These are phyloP conservation scores for Platanus orientalis DNA, from an alignment of 164 flowering plant genomes.

Conservation along the genomic window DNA sequence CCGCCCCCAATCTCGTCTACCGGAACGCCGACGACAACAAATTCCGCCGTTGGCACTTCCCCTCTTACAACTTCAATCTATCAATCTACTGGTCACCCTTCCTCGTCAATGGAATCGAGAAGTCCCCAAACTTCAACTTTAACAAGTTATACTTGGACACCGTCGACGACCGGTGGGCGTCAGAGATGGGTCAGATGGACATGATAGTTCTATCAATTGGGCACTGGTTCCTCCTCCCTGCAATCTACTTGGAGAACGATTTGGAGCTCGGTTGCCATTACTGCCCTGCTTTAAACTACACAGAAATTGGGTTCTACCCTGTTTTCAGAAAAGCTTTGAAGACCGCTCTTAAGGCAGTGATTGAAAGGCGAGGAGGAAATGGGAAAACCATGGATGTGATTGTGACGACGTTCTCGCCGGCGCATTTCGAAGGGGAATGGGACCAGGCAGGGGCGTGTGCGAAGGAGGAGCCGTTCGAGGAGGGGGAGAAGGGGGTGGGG, in stretches of 20 bases:
- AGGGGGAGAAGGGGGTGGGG: conserved; percentile 49
- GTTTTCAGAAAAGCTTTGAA: conserved; percentile 60
- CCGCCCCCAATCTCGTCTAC: conserved; percentile 56
- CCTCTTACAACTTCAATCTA: conserved; percentile 51
- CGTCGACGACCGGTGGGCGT: conserved; percentile 71
- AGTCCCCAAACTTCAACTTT: conserved; percentile 38
- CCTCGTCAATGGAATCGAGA: conserved; percentile 70
- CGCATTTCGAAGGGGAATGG: conserved; percentile 96
- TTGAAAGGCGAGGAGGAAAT: conserved; percentile 21
- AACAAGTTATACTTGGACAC: conserved; percentile 56
- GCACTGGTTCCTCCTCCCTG: conserved; percentile 90
- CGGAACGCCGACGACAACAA: conserved; percentile 62
- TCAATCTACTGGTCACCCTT: conserved; percentile 94
- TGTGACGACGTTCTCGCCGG: conserved; percentile 76
- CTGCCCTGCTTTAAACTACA: conserved; percentile 56
- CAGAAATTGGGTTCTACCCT: conserved; percentile 76
- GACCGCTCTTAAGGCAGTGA: conserved; percentile 48
- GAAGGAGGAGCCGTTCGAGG: conserved; percentile 53
- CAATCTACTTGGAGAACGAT: conserved; percentile 56
- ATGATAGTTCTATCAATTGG: conserved; percentile 72
- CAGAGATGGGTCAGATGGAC: conserved; percentile 53
- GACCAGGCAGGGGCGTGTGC: conserved; percentile 83
- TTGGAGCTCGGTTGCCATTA: conserved; percentile 71
- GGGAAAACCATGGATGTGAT: conserved; percentile 34
- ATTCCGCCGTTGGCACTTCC: conserved; percentile 68